A percentile compares a stretch with the other conserved stretches of the same genome.
Evolutionary conservation across 176 grass and related monocot species (phyloP).

Genomic region (Ampelocalamus luodianensis): DNA sequence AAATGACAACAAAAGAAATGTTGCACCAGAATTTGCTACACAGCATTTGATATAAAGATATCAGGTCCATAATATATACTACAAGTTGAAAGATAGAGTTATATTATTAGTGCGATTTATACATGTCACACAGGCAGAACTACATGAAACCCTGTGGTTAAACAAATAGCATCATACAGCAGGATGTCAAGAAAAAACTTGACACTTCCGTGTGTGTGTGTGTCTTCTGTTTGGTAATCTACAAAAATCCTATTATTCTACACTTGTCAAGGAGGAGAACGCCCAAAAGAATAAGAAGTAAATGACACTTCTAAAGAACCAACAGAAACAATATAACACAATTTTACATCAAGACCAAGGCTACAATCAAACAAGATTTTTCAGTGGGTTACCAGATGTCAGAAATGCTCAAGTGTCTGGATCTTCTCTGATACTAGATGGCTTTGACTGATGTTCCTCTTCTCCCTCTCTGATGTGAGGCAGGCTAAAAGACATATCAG

Average conservation of each 20-base stretch:
- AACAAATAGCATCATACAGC: slow-evolving; percentile 38
- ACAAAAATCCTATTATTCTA: slow-evolving; percentile 65
- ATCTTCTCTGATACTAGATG: slow-evolving; percentile 57
- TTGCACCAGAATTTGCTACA: background rate
- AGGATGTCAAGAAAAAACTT: slow-evolving; percentile 49
- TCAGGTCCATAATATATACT: background rate
- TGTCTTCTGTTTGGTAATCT: slow-evolving; percentile 38
- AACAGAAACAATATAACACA: slow-evolving; percentile 46
- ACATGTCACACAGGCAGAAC: slow-evolving; percentile 39
- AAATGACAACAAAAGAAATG: background rate
- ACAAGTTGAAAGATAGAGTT: background rate
- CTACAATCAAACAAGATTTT: slow-evolving; percentile 39
- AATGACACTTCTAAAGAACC: slow-evolving; percentile 27
- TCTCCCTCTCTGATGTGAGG: slow-evolving; percentile 71
- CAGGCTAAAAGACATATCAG: slow-evolving; percentile 70
- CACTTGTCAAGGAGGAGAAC: slow-evolving; percentile 47
- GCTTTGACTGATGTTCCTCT: slow-evolving; percentile 55
- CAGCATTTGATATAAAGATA: background rate
- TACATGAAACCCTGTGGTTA: slow-evolving; percentile 34
- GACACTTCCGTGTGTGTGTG: background rate
- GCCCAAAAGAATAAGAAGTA: slow-evolving; percentile 47
- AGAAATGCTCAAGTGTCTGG: slow-evolving; percentile 41
- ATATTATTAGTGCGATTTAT: slow-evolving; percentile 56
- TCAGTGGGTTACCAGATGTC: slow-evolving; percentile 20
- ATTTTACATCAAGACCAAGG: slow-evolving; percentile 44